phyloP scores from a whole-genome alignment of 495 filamentous ascomycete genomes.

The Penicillium goetzii region DNA sequence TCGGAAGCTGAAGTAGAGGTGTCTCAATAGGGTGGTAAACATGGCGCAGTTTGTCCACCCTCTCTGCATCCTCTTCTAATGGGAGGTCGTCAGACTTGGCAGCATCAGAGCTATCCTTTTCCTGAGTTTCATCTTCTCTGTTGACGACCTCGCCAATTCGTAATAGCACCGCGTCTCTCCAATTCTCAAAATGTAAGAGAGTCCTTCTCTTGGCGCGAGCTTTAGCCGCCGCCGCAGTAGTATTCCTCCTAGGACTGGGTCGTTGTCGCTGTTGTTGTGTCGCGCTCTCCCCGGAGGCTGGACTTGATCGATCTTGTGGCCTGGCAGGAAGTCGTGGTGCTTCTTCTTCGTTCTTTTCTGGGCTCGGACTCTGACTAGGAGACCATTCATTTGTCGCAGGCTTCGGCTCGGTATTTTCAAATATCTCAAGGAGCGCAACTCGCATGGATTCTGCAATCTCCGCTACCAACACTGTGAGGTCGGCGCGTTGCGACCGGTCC shows the following conservation, averaged over 20 bases:
- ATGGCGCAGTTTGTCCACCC: slow-evolving; percentile 41
- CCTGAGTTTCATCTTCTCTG: slow-evolving; percentile 48
- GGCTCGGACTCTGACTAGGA: slow-evolving; percentile 11
- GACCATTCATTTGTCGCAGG: slow-evolving; percentile 11
- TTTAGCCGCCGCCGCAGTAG: slow-evolving; percentile 11
- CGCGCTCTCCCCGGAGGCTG: neutral
- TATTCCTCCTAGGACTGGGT: neutral
- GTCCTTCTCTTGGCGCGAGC: slow-evolving; percentile 40
- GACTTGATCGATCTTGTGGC: slow-evolving; percentile 18
- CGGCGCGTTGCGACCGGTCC: slow-evolving; percentile 52
- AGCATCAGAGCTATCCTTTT: slow-evolving; percentile 16
- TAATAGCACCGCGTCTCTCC: slow-evolving; percentile 62
- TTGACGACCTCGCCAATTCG: slow-evolving; percentile 70
- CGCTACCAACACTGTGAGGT: slow-evolving; percentile 53
- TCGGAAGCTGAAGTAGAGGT: slow-evolving; percentile 44
- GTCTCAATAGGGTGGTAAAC: slow-evolving; percentile 53
- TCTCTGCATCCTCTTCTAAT: slow-evolving; percentile 32
- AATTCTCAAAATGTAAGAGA: slow-evolving; percentile 64
- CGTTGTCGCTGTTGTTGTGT: slow-evolving; percentile 15
- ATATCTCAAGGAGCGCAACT: slow-evolving; percentile 42
- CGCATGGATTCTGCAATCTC: slow-evolving; percentile 52
- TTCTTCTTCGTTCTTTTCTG: slow-evolving; percentile 17
- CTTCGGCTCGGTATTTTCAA: slow-evolving; percentile 32
- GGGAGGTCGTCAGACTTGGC: slow-evolving; percentile 26
- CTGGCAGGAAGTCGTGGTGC: slow-evolving; percentile 22